A percentile compares a stretch with the other conserved stretches of the same genome.
Evolutionary conservation across 2,329 filamentous ascomycete genomes (phyloP).

Genomic region (Achaetomium macrosporum): DNA sequence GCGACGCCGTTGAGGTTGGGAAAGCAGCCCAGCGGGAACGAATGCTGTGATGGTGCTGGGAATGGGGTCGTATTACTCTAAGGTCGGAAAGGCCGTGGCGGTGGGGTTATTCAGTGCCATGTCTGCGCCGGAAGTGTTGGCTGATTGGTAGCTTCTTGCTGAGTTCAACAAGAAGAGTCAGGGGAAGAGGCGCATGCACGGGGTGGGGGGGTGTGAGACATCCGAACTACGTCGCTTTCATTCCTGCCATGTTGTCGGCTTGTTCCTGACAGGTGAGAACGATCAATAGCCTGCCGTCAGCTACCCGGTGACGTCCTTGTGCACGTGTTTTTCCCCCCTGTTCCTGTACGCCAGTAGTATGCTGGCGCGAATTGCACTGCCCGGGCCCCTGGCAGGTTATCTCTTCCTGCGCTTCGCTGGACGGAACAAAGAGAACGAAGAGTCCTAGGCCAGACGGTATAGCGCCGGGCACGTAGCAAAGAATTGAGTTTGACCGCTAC

Average conservation of each 20-base stretch:
- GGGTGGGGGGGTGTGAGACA: slow-evolving; percentile 58
- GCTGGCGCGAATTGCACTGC: slow-evolving; percentile 47
- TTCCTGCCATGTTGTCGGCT: no score
- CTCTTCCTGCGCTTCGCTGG: slow-evolving; percentile 51
- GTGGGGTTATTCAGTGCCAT: slow-evolving; percentile 53
- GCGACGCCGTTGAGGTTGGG: no score
- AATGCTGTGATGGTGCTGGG: background rate
- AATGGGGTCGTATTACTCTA: slow-evolving; percentile 18
- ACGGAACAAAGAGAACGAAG: slow-evolving; percentile 51
- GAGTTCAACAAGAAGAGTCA: slow-evolving; percentile 36
- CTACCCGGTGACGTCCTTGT: slow-evolving; percentile 54
- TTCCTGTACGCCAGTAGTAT: slow-evolving; percentile 50
- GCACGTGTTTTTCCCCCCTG: slow-evolving; percentile 53
- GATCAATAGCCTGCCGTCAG: no score
- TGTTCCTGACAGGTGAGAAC: background rate
- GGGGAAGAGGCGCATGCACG: slow-evolving; percentile 42
- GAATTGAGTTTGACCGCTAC: slow-evolving; percentile 48
- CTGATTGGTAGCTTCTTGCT: slow-evolving; percentile 52
- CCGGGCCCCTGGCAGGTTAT: slow-evolving; percentile 55
- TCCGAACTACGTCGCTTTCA: slow-evolving; percentile 52
- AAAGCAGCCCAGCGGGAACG: no score
- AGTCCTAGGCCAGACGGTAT: slow-evolving; percentile 48
- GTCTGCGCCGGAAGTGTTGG: slow-evolving; percentile 49
- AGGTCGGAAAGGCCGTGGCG: slow-evolving; percentile 36
- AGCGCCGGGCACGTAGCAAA: slow-evolving; percentile 44